phyloP scores from a whole-genome alignment of 495 filamentous ascomycete species.

The Lasiosphaeria hispida region DNA sequence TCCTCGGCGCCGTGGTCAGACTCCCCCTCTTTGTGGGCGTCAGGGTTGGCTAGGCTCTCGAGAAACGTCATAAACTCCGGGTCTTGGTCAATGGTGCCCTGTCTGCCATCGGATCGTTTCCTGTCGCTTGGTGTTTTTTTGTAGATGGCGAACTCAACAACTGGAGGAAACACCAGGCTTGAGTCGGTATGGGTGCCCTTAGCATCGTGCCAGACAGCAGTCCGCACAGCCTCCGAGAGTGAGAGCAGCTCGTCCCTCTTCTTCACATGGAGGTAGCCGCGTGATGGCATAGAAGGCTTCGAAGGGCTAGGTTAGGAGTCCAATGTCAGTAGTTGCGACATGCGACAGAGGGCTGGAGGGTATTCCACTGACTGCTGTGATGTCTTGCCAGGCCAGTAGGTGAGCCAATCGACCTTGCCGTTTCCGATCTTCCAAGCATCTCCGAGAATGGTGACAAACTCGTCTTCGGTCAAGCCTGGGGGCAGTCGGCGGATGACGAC shows the following conservation, averaged over 20 bases:
- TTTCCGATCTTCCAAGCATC: slow-evolving; percentile 75
- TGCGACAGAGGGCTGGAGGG: not conserved
- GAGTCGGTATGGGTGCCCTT: slow-evolving; percentile 65
- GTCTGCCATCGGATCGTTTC: slow-evolving; percentile 74
- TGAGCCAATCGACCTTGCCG: slow-evolving; percentile 80
- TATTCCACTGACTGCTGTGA: slow-evolving; percentile 75
- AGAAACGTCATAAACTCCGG: slow-evolving; percentile 92
- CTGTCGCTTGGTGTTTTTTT: slow-evolving; percentile 69
- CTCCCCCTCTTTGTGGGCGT: slow-evolving; percentile 42
- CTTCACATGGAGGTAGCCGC: slow-evolving; percentile 75
- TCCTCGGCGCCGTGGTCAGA: slow-evolving; percentile 53
- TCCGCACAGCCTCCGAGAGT: slow-evolving; percentile 65
- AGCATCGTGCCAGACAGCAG: slow-evolving; percentile 67
- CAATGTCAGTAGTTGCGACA: slow-evolving; percentile 9
- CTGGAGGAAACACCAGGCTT: slow-evolving; percentile 68
- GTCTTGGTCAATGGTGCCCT: slow-evolving; percentile 95
- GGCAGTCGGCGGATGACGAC: slow-evolving; percentile 81
- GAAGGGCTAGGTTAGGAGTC: slow-evolving; percentile 55
- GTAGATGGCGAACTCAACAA: slow-evolving; percentile 78
- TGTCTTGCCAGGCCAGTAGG: slow-evolving; percentile 76
- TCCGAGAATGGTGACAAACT: slow-evolving; percentile 73
- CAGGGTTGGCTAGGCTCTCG: slow-evolving; percentile 77
- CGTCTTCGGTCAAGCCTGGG: slow-evolving; percentile 75
- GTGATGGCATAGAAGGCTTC: slow-evolving; percentile 71
- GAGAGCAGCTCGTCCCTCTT: slow-evolving; percentile 55